These are phyloP conservation scores for Fusarium verrucosum DNA, from an alignment of 2,329 filamentous ascomycete genomes.

Conservation along the genomic window DNA sequence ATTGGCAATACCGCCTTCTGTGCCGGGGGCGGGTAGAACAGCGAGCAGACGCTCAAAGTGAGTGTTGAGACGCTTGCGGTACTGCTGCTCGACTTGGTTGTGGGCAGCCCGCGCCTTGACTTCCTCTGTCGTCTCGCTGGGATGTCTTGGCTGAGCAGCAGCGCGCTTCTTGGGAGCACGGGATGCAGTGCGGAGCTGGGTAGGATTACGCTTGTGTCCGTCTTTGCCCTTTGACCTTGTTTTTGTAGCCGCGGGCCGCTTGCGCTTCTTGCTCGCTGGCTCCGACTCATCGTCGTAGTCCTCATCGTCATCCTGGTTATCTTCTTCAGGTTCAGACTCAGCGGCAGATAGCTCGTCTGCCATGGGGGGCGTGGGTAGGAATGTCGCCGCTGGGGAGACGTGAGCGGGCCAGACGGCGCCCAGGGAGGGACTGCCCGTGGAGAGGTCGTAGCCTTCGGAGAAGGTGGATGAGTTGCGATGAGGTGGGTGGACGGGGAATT, in stretches of 20 bases:
- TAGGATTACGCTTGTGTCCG: constrained; percentile 24
- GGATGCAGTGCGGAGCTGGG: constrained; percentile 42
- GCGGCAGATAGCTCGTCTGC: constrained; percentile 38
- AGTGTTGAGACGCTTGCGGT: constrained; percentile 57
- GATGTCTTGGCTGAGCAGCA: constrained; percentile 31
- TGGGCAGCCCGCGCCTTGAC: constrained; percentile 48
- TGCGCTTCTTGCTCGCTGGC: constrained; percentile 29
- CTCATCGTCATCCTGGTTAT: constrained; percentile 30
- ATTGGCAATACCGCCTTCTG: constrained; percentile 44
- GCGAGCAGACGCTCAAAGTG: constrained; percentile 57
- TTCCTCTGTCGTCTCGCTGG: constrained; percentile 40
- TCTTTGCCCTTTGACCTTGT: constrained; percentile 9
- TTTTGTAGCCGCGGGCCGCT: constrained; percentile 23
- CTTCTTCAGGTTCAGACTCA: constrained; percentile 29
- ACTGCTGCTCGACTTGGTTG: constrained; percentile 60
- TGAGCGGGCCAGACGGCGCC: constrained; percentile 38
- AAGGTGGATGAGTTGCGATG: constrained; percentile 31
- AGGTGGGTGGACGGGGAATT: constrained; percentile 31
- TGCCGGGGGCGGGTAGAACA: constrained; percentile 49
- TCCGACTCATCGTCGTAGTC: constrained; percentile 24
- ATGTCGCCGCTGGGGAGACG: constrained; percentile 35
- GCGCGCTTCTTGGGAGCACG: constrained; percentile 41
- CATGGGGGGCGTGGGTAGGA: constrained; percentile 41
- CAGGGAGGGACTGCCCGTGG: constrained; percentile 26
- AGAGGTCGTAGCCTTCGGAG: constrained; percentile 37